Evolutionary conservation across 2,329 filamentous ascomycete genomes (phyloP), one percentile per base, ranked within the genome.

Genomic region (Cercospora brassicicola): DNA sequence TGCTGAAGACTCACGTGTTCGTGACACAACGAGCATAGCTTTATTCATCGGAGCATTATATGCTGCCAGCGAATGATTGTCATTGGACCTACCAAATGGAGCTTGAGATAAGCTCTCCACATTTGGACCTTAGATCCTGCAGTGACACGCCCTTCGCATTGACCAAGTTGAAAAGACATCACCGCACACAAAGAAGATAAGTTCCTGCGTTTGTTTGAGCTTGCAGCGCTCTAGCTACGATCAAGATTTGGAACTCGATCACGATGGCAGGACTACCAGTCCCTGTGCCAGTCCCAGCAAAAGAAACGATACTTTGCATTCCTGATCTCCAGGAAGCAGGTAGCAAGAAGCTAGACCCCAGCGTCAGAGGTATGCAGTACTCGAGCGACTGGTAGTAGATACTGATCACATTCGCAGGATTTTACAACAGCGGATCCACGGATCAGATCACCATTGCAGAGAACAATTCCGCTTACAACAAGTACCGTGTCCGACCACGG

Each of bases 371-470:
- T 63, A 23, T 31, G 59, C 2, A 3, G 4, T 15, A 28, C 6
- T 30, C 4, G 4, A 26, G 6, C 20, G 39, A 6, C n/a, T 7
- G 33, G 39, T 31, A n/a, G 11, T 26, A 23, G 39, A 2, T 10
- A 42, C 59, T 62, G 9, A 55, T 39, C 3, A 6, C 2, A 3
- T n/a, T n/a, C 30, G 28, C 68, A 82, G 85, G 87, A 61, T 88
- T 87, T 76, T 87, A 84, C 75, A 87, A 88, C 73, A 85, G 84
- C 68, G 86, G 86, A 5, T 84, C 85, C 4, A 87, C 86, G 78
- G 84, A 86, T 69, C 61, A 85, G 26, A 77, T 84, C 63, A 86
- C 84, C 13, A 75, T 87, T n/a, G 75, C 76, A 23, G 85, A 87
- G 63, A 88, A 88, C 66, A 79, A 83, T 62, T 79, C 79, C 0